Evolutionary conservation across 192 early-diverging fungal genomes (phyloP).

Genomic region (Entomortierella chlamydospora): DNA sequence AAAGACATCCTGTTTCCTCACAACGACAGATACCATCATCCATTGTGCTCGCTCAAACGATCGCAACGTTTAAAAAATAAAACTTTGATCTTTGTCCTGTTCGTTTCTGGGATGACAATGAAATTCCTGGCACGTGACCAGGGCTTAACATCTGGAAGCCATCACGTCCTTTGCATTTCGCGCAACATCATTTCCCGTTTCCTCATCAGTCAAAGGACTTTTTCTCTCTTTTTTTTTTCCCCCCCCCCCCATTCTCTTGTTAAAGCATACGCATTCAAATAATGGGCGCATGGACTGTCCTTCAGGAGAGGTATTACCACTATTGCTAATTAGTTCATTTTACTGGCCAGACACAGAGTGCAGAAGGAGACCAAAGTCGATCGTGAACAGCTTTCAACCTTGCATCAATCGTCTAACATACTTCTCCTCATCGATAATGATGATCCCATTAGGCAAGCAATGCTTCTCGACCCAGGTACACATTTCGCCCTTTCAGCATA

Average conservation of each 20-base stretch:
- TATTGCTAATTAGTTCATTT: too few relatives aligned
- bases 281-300: constrained; percentile 57
- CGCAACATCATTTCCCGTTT: not conserved
- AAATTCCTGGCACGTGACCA: too few relatives aligned
- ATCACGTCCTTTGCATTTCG: not conserved
- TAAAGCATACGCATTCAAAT: constrained; percentile 3
- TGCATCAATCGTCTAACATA: not conserved
- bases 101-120: too few relatives aligned
- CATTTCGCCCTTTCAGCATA: not conserved
- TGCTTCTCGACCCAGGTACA: constrained; percentile 75
- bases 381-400: not conserved
- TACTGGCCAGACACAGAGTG: not conserved
- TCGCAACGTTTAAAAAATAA: too few relatives aligned
- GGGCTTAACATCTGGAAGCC: not conserved
- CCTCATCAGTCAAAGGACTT: not conserved
- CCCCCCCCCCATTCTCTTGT: not conserved
- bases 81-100: too few relatives aligned
- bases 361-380: too few relatives aligned
- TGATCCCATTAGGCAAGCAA: constrained; percentile 57
- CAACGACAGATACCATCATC: too few relatives aligned
- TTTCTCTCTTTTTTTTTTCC: not conserved
- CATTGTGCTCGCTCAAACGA: too few relatives aligned
- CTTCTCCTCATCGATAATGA: not conserved
- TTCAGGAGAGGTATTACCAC: constrained; percentile 51
- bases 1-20: too few relatives aligned